A percentile compares a stretch with the other conserved stretches of the same genome.
phyloP scores from a whole-genome alignment of 345 rosid species.

The Mercurialis annua region DNA sequence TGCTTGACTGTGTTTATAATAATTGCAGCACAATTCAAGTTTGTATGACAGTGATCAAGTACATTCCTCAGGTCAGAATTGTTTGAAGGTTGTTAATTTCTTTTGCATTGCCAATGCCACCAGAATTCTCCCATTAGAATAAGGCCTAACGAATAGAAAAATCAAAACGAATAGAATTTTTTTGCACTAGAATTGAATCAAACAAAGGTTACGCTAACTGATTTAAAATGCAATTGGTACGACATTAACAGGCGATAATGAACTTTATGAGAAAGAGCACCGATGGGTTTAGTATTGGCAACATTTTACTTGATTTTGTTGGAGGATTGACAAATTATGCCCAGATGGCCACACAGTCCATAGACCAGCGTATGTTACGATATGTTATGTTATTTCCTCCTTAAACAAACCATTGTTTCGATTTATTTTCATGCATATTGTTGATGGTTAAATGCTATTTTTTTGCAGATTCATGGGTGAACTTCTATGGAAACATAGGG shows the following conservation, averaged over 20 bases:
- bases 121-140: no score
- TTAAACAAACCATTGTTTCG: neutral
- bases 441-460: neutral
- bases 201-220: no score
- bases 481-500: conserved; percentile 87
- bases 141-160: no score
- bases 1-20: neutral
- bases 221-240: conserved; percentile 1
- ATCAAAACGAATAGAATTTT: no score
- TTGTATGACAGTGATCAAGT: conserved; percentile 72
- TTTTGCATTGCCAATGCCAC: no score
- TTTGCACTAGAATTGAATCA: no score
- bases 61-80: conserved; percentile 75
- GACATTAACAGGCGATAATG: conserved; percentile 56
- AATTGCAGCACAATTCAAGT: conserved; percentile 81
- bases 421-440: neutral
- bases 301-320: conserved; percentile 74
- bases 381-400: neutral
- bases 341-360: conserved; percentile 74
- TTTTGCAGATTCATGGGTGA: conserved; percentile 79
- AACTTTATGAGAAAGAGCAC: conserved; percentile 85
- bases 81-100: neutral
- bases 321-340: conserved; percentile 70
- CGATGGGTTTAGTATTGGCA: conserved; percentile 86
- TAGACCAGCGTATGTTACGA: conserved; percentile 85